Conservation (phyloP, 352 stramenopile genomes). For the Phytopythium aichiense region DNA sequence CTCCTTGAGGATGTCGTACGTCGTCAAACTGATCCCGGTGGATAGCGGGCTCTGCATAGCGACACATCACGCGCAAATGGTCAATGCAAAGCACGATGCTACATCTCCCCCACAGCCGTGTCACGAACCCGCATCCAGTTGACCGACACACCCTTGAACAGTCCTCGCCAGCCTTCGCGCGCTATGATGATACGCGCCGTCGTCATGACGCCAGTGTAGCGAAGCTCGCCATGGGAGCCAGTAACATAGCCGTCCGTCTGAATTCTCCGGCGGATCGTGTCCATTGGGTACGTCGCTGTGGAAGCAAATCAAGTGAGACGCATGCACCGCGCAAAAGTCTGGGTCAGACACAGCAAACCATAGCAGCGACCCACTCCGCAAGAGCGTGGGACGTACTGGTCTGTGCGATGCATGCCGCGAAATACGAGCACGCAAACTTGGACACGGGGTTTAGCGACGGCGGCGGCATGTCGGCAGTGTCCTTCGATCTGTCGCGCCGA, state of each 20-base stretch:
- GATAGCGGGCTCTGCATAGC: constrained; percentile 66
- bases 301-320: constrained; percentile 5
- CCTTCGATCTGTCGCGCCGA: constrained; percentile 20
- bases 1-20: constrained; percentile 86
- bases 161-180: constrained; percentile 73
- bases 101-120: not conserved
- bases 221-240: constrained; percentile 29
- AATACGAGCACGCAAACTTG: constrained; percentile 84
- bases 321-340: not conserved
- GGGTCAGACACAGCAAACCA: not conserved
- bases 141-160: constrained; percentile 85
- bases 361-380: not conserved
- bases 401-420: constrained; percentile 80
- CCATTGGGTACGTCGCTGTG: constrained; percentile 79
- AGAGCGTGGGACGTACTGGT: constrained; percentile 41
- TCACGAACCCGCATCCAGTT: constrained; percentile 84
- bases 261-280: constrained; percentile 80
- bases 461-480: constrained; percentile 16
- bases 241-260: constrained; percentile 81
- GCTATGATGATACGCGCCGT: constrained; percentile 68
- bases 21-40: constrained; percentile 82
- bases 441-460: constrained; percentile 56
- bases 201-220: constrained; percentile 65
- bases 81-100: not conserved
- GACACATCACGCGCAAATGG: constrained; percentile 1